Base-by-base conservation (phyloP, 2,329 filamentous ascomycete genomes). In the Ilyonectria mors-panacis region DNA sequence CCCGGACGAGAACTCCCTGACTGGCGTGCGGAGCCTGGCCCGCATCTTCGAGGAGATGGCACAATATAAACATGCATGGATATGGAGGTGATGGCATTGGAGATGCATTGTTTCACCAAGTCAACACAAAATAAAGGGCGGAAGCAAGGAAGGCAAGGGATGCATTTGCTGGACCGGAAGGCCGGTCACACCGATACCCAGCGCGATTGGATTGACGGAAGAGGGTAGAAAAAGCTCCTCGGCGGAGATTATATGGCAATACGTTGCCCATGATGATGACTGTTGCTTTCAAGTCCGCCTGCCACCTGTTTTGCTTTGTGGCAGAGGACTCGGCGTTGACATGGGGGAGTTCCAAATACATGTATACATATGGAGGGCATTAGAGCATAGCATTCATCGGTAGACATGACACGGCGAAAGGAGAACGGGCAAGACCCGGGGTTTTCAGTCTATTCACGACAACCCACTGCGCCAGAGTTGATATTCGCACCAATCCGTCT, bases 1-100 rank as follows among this genome's bases (percentile, higher is more conserved):
- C 0, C 92, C 93, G 0, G 96, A 99, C 78, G 92, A 97, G 81
- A 98, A 98, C 77, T 84, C 88, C 15, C 84, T 98, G 35, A 84
- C 84, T 39, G 95, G 95, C 0, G 89, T 98, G 68, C 86, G 90
- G 77, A 95, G 87, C 77, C 83, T 95, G 42, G 85, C 88, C 58
- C 85, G 85, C 66, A 91, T 98, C 33, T 91, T 98, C 73, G 86
- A 90, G 65, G 86, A 92, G 62, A 81, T 97, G 77, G 81, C 85
- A 23, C 66, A 76, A 71, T 77, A 71, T 77, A 69, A 73, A 37
- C 51, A 70, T 59, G 59, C 50, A 58, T 30, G 55, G 58, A 69
- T 44, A 60, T 61, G 53, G 55, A 59, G 47, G 60, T 68, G 73
- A 71, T 60, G 65, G 62, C 63, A 71, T 48, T 65, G 63, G 70